A percentile compares a stretch with the other conserved stretches of the same genome.
phyloP scores from a whole-genome alignment of 164 flowering plant genomes.

The Macadamia tetraphylla region DNA sequence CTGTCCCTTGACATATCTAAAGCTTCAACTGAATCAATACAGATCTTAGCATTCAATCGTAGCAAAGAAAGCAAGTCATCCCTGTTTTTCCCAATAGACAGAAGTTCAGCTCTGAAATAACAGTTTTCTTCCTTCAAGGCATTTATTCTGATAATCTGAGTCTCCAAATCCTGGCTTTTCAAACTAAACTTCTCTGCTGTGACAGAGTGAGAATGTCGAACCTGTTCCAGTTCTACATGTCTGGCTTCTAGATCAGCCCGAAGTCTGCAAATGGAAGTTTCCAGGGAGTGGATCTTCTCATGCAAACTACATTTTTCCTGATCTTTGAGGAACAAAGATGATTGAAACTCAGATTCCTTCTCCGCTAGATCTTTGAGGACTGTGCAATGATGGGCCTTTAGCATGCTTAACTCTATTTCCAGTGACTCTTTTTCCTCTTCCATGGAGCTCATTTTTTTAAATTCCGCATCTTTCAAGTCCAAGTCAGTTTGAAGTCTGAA shows the following conservation, averaged over 20 bases:
- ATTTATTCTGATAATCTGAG: conserved; percentile 17
- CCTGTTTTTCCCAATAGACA: conserved; percentile 19
- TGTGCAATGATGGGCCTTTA: conserved; percentile 29
- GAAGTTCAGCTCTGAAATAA: conserved; percentile 34
- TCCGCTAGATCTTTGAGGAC: conserved; percentile 40
- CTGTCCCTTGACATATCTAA: conserved; percentile 21
- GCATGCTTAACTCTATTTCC: conserved; percentile 26
- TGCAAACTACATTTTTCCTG: conserved; percentile 33
- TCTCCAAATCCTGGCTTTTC: conserved; percentile 33
- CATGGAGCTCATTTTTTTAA: conserved; percentile 24
- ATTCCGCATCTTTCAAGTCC: conserved; percentile 33
- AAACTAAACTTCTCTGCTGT: conserved; percentile 26
- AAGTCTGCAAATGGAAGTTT: conserved; percentile 34
- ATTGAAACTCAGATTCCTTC: conserved; percentile 34
- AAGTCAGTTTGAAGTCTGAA: conserved; percentile 29
- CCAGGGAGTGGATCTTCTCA: conserved; percentile 37
- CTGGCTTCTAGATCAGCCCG: conserved; percentile 33
- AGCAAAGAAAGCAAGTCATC: conserved; percentile 20
- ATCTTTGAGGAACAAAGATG: conserved; percentile 21
- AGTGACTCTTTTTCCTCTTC: conserved; percentile 37
- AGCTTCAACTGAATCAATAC: conserved; percentile 22
- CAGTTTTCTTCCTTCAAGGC: conserved; percentile 39
- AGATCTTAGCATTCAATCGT: conserved; percentile 20
- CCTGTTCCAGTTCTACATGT: conserved; percentile 29
- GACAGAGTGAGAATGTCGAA: conserved; percentile 32